Evolutionary conservation across 2,329 filamentous ascomycete genomes (phyloP), one percentile per base, ranked within the genome.

Genomic region (Calonectria leucothoes): DNA sequence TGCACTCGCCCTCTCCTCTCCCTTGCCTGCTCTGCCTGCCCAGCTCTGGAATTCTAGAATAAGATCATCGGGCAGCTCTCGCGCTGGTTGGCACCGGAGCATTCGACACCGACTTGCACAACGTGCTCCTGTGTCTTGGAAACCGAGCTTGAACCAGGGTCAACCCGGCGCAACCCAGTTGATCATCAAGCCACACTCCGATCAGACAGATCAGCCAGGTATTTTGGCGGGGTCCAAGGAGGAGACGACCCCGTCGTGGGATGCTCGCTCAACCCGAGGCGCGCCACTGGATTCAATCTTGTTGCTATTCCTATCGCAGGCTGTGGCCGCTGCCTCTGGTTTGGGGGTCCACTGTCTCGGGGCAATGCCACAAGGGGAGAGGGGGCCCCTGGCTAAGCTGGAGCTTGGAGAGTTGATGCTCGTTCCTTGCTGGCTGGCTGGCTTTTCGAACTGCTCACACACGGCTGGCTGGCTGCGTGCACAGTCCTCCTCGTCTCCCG

Each of bases 161-260:
- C 55, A 80, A 79, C 77, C 78, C 42, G 75, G 78, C 37, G 73
- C 37, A 48, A 57, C 73, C 76, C 75, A 79, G 76, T 80, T 80
- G 76, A 80, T 80, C 76, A 77, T 70, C 71, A 80, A 80, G 77
- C 78, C 78, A 80, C 78, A 73, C 73, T 79, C 75, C 77, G 78
- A 80, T 79, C 74, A 79, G 78, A 79, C 74, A 79, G 78, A 79
- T 80, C 78, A 79, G 77, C 52, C 57, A 74, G 71, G 61, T 57
- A 59, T 59, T 61, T 66, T 45, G 69, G 69, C 66, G 49, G 72
- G 52, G 71, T 63, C 48, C n/a, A n/a, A n/a, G n/a, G n/a, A n/a
- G n/a, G n/a, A n/a, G 45, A 45, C 48, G 42, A 65, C 64, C 48
- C 49, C 31, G 29, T 63, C 45, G 23, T 42, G 37, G 23, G 52